Base-by-base conservation (phyloP, 805 yeast genomes). In the Yarrowia sp. region DNA sequence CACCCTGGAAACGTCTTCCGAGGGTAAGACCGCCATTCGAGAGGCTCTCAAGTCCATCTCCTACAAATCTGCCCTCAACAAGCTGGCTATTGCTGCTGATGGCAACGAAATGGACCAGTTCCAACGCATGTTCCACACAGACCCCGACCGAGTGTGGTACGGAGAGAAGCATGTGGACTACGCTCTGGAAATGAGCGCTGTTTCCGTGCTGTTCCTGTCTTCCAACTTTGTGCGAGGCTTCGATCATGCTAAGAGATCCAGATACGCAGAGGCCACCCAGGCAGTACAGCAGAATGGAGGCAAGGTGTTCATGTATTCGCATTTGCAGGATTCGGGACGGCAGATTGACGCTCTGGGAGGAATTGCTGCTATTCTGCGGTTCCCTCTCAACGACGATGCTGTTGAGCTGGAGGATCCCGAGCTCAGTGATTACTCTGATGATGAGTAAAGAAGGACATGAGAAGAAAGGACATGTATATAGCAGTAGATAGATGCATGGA, bases 1-100 rank as follows among this genome's bases (percentile, higher is more conserved):
- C 15, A 63, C 67, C 1, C 56, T 63, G 32, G 67, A 63, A 10
- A 63, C 67, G 3, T 63, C 67, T 5, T 48, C 56, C 4, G 67
- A 63, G 45, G 56, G 67, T 2, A 63, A 63, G 41, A 63, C 67
- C 22, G 67, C 67, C 14, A 63, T 63, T n/a, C 43, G 67, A 63
- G 67, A 63, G n/a, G 67, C 67, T 32, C 67, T 63, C 67, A 63
- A 63, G 46, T 63, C 67, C 22, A 40, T 63, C 26, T 48, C 67
- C 14, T 63, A 63, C 56, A 63, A 63, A 22, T 63, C 67, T 9
- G 46, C 45, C 2, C 67, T 63, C 22, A 63, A 63, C 45, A 63
- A 63, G 40, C 45, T 63, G 56, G 56, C 67, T 7, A 49, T 49
- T 40, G 67, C 67, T 12, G 43, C 67, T 36, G 67, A 63, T 14